Percentiles rank a stretch among this genome's conserved stretches.
These are phyloP conservation scores for Saturnispora hagleri DNA, from an alignment of 805 yeast species.

Conservation along the genomic window DNA sequence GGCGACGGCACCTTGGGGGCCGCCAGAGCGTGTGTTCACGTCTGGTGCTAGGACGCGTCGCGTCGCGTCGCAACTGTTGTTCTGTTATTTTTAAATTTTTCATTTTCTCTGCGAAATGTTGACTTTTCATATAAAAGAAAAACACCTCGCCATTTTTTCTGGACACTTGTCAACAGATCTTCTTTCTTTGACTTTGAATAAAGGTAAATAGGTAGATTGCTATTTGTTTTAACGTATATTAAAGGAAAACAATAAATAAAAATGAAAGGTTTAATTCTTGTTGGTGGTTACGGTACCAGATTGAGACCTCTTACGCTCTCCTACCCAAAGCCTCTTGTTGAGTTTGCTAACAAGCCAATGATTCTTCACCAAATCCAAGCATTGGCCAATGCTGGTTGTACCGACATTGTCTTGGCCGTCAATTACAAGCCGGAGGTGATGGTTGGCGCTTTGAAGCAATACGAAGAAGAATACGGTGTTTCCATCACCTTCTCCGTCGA, in stretches of 20 bases:
- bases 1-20: too few species aligned
- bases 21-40: background rate
- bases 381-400: conserved; percentile 95
- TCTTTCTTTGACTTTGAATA: conserved; percentile 11
- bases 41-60: background rate
- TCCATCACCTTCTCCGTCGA: conserved; percentile 94
- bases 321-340: conserved; percentile 93
- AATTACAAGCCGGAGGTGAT: conserved; percentile 99
- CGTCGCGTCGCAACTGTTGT: background rate
- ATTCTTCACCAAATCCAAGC: conserved; percentile 98
- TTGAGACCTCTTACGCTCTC: conserved; percentile 96
- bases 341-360: conserved; percentile 99
- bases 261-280: conserved; percentile 96
- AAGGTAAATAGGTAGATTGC: conserved; percentile 5
- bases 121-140: conserved; percentile 1
- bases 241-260: background rate
- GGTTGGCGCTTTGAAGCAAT: conserved; percentile 90
- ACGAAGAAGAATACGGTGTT: conserved; percentile 92
- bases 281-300: conserved; percentile 99
- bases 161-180: background rate
- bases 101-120: background rate
- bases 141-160: background rate
- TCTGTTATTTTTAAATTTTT: background rate
- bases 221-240: background rate
- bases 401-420: conserved; percentile 96